Evolutionary conservation across 768 basidiomycete species (phyloP), one percentile per base, ranked within the genome.

Genomic region (Trametes cubensis): DNA sequence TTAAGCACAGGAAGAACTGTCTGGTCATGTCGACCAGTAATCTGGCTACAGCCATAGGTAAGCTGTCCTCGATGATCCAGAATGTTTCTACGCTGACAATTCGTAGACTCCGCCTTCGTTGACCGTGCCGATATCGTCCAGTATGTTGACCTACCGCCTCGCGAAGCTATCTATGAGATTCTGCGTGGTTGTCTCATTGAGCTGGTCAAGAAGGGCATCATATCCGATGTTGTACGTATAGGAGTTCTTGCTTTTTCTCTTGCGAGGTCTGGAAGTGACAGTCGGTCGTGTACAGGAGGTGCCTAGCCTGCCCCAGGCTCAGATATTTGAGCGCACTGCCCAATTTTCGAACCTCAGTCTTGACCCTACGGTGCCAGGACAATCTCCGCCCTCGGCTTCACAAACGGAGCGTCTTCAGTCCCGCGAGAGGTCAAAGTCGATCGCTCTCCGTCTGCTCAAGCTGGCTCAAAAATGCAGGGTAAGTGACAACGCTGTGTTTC

Each of bases 121-220:
- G 97, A 98, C 71, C 89, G 97, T 42, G 97, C 96, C 10, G 97
- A 99, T 69, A 94, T 98, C 51, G 86, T 97, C 20, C 95, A 96
- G 79, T 97, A 94, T 69, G 83, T 98, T 20, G 95, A 95, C 66
- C 81, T 94, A 7, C 97, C 97, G 1, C 88, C 95, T 6, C 84
- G 88, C 17, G 90, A 95, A 65, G 97, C 95, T 0, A 84, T 98
- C 49, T 98, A 97, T 76, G 91, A 94, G 73, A 98, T 99, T 65
- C 77, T 98, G 28, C 83, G 88, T 7, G 86, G 85, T 6, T 95
- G 91, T 70, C 77, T 99, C 15, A 75, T 79, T 28, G 96, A 98
- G 72, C 85, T 99, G 59, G 81, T 93, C 65, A 73, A 75, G 17
- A 88, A 85, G 63, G 85, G 89, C 2, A 84, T 98, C 49, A 80